These are phyloP conservation scores for Aspergillus sp. DNA, from an alignment of 2,329 filamentous ascomycete genomes.

Conservation along the genomic window DNA sequence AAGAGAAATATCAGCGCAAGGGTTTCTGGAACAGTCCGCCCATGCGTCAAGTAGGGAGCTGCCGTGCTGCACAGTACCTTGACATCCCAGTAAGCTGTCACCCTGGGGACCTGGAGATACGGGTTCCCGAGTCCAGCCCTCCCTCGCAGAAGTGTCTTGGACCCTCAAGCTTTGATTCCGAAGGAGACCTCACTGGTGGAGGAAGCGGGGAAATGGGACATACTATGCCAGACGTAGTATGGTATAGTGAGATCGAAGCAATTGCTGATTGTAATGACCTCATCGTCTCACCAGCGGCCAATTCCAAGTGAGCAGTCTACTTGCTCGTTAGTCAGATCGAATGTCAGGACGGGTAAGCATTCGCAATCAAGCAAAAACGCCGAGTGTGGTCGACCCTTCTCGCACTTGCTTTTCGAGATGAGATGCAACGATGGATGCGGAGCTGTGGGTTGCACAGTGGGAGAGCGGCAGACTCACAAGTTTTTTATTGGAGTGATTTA, in stretches of 20 bases:
- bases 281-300: background rate
- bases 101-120: too few relatives aligned
- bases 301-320: too few relatives aligned
- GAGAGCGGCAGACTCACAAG: background rate
- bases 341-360: too few relatives aligned
- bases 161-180: background rate
- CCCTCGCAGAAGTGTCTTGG: too few relatives aligned
- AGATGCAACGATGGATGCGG: background rate
- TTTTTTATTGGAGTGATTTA: background rate
- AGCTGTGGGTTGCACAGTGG: background rate
- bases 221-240: background rate
- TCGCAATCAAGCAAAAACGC: background rate
- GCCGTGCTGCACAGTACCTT: background rate
- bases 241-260: background rate
- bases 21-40: background rate
- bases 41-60: background rate
- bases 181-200: background rate
- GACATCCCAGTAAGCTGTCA: background rate
- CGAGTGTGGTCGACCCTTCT: background rate
- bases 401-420: background rate
- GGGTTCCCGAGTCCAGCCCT: too few relatives aligned
- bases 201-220: conserved; percentile 3
- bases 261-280: conserved; percentile 3
- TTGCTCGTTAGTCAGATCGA: too few relatives aligned
- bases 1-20: background rate